Evolutionary conservation across 768 basidiomycete species (phyloP).

Genomic region (Leccinellum albellum): DNA sequence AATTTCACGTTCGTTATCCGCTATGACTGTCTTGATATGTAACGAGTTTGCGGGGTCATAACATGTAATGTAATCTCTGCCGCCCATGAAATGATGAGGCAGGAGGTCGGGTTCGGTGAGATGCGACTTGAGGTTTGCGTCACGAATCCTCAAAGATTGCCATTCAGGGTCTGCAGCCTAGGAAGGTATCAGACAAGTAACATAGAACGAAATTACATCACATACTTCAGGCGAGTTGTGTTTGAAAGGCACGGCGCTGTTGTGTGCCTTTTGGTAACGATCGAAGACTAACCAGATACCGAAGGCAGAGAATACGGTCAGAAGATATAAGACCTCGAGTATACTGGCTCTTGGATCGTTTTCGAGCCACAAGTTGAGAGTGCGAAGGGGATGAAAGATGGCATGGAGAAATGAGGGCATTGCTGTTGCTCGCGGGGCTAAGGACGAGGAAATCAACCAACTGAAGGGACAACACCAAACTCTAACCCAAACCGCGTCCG

Average conservation of each 20-base stretch:
- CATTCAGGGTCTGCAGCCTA: constrained; percentile 60
- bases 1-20: constrained; percentile 74
- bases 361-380: constrained; percentile 45
- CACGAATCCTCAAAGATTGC: constrained; percentile 49
- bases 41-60: constrained; percentile 88
- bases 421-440: too few relatives aligned
- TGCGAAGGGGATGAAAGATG: constrained; percentile 49
- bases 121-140: constrained; percentile 67
- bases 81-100: constrained; percentile 42
- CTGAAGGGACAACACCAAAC: too few relatives aligned
- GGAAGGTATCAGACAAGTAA: constrained; percentile 15
- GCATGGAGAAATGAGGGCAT: constrained; percentile 35
- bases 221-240: constrained; percentile 56
- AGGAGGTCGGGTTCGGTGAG: constrained; percentile 49
- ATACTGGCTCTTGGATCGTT: constrained; percentile 46
- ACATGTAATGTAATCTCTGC: constrained; percentile 76
- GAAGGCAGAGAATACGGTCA: constrained; percentile 67
- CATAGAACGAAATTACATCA: constrained; percentile 6
- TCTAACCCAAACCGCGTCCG: constrained; percentile 2
- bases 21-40: constrained; percentile 73
- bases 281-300: constrained; percentile 78
- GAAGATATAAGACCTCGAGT: constrained; percentile 61
- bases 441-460: too few relatives aligned
- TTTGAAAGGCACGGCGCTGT: constrained; percentile 68
- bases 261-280: constrained; percentile 70